Percentiles rank a stretch among this genome's conserved stretches.
phyloP scores from a whole-genome alignment of 495 filamentous ascomycete genomes.

The Talaromyces stipitatus region DNA sequence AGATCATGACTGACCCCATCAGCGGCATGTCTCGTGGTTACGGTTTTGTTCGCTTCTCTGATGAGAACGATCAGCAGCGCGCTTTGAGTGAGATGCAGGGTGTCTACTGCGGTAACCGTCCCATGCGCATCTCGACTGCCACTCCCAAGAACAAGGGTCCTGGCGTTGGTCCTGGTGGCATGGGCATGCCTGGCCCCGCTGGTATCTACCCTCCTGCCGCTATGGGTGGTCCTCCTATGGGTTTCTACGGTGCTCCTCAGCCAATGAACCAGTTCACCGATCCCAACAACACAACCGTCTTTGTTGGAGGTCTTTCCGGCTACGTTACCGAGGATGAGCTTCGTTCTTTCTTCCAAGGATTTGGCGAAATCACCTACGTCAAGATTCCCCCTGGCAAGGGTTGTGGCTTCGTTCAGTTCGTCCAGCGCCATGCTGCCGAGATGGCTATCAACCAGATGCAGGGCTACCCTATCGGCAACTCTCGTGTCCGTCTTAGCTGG shows the following conservation, averaged over 20 bases:
- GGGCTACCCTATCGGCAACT: conserved; percentile 98
- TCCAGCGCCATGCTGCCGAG: conserved; percentile 96
- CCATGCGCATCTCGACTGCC: conserved; percentile 97
- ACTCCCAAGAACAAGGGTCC: conserved; percentile 92
- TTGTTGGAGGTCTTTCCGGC: conserved; percentile 93
- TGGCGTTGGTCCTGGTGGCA: conserved; percentile 49
- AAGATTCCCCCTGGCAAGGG: conserved; percentile 99
- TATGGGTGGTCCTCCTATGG: conserved; percentile 73
- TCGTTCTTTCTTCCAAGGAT: conserved; percentile 98
- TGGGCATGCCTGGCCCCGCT: conserved; percentile 43
- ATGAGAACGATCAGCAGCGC: conserved; percentile 89
- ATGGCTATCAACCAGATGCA: conserved; percentile 99
- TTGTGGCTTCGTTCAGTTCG: conserved; percentile 98
- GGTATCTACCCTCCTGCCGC: conserved; percentile 48
- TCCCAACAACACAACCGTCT: conserved; percentile 99
- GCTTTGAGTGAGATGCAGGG: conserved; percentile 97
- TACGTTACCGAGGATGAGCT: conserved; percentile 99
- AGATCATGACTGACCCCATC: conserved; percentile 99
- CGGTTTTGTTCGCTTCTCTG: conserved; percentile 94
- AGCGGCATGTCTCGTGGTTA: conserved; percentile 96
- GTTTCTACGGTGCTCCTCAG: conserved; percentile 76
- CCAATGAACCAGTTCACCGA: conserved; percentile 99
- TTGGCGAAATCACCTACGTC: conserved; percentile 99
- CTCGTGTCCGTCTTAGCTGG: conserved; percentile 93
- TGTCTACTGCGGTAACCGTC: conserved; percentile 97